A percentile compares a stretch with the other conserved stretches of the same genome.
Evolutionary conservation across 2,329 filamentous ascomycete genomes (phyloP).

Genomic region (Fonsecaea monophora): DNA sequence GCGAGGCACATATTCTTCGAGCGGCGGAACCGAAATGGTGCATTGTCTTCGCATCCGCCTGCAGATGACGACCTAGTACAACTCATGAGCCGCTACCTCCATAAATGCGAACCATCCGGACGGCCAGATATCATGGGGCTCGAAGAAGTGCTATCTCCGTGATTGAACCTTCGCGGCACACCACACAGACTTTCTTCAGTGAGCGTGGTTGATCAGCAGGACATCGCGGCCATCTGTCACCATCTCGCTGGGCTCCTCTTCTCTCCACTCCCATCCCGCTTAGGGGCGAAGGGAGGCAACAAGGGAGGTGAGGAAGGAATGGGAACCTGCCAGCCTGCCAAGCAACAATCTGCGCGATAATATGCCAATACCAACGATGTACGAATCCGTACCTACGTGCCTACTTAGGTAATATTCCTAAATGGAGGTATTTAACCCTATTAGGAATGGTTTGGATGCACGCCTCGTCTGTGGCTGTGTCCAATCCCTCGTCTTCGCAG

Average conservation of each 20-base stretch:
- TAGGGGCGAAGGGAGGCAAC: not conserved
- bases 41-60: constrained; percentile 11
- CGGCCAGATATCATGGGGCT: constrained; percentile 18
- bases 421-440: not conserved
- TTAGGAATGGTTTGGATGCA: not conserved
- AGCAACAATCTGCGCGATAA: not conserved
- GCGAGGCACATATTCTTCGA: constrained; percentile 18
- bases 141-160: constrained; percentile 8
- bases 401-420: not conserved
- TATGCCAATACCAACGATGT: not conserved
- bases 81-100: constrained; percentile 27
- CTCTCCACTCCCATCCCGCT: not conserved
- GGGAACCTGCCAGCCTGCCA: not conserved
- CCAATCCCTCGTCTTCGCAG: no score
- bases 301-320: not conserved
- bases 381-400: not conserved
- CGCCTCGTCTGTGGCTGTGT: no score
- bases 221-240: not conserved
- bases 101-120: constrained; percentile 25
- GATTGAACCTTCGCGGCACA: not conserved
- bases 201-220: not conserved
- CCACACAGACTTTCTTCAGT: not conserved
- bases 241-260: not conserved
- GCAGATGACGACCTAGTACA: constrained; percentile 16
- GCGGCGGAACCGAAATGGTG: not conserved